These are phyloP conservation scores for Cyclotella distinguenda DNA, from an alignment of 108 stramenopile genomes.

Conservation along the genomic window DNA sequence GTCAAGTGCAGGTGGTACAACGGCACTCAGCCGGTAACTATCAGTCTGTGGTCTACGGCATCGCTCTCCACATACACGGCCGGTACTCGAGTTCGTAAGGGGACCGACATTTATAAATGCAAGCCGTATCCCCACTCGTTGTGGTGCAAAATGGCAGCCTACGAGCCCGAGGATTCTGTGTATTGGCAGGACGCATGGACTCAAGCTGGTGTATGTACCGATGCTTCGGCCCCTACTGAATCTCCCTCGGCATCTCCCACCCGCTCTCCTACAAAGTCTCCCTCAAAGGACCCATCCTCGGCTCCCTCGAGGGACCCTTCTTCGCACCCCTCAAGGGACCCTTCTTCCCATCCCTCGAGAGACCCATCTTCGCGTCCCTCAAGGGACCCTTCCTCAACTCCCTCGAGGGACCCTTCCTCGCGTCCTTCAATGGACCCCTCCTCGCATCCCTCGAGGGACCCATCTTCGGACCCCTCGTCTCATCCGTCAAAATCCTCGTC, in stretches of 20 bases:
- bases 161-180: not conserved
- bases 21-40: not conserved
- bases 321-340: too few species aligned
- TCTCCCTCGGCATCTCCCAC: not conserved
- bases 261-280: not conserved
- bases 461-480: too few species aligned
- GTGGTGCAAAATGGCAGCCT: not conserved
- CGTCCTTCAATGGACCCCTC: too few species aligned
- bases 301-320: too few species aligned
- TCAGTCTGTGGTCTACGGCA: not conserved
- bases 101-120: not conserved
- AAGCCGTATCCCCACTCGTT: not conserved
- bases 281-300: not conserved
- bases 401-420: too few species aligned
- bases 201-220: not conserved
- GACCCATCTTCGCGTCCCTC: too few species aligned
- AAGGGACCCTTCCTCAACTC: too few species aligned
- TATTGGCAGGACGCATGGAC: slow-evolving; percentile 7
- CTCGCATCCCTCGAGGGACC: too few species aligned
- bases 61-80: not conserved
- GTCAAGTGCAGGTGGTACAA: slow-evolving; percentile 1
- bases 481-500: too few species aligned
- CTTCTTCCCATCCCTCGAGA: too few species aligned
- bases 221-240: not conserved
- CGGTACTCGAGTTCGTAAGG: not conserved